Conservation (phyloP, 371 early-diverging fungal species). For the Globomyces sp. region DNA sequence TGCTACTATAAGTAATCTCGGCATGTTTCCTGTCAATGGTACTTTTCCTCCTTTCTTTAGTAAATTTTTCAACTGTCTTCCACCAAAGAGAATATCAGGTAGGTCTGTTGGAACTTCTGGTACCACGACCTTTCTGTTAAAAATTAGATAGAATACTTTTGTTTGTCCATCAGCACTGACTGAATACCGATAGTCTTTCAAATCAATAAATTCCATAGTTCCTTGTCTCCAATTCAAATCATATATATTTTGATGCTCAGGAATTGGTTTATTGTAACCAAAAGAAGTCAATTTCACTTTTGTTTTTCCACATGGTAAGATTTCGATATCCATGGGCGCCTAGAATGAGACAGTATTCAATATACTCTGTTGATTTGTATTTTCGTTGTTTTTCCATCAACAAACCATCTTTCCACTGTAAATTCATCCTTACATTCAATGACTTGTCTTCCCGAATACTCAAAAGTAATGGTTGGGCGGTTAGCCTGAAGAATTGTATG, state of each 20-base stretch:
- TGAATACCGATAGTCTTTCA: slow-evolving; percentile 10
- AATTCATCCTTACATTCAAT: neutral
- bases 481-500: neutral
- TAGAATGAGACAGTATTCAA: neutral
- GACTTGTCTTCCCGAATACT: neutral
- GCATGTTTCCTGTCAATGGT: slow-evolving; percentile 27
- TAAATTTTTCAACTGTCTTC: neutral
- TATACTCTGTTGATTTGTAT: slow-evolving; percentile 1
- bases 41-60: slow-evolving; percentile 1
- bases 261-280: neutral
- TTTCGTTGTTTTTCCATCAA: neutral
- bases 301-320: slow-evolving; percentile 8
- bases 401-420: neutral
- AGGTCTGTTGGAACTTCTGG: neutral
- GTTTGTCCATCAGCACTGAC: slow-evolving; percentile 16
- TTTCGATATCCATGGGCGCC: slow-evolving; percentile 10
- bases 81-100: slow-evolving; percentile 12
- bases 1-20: slow-evolving; percentile 33
- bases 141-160: neutral
- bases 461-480: neutral
- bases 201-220: slow-evolving; percentile 22
- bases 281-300: slow-evolving; percentile 7
- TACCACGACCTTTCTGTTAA: slow-evolving; percentile 2
- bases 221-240: slow-evolving; percentile 36
- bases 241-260: neutral